Evolutionary conservation across 1,139 yeast species (phyloP), one percentile per base, ranked within the genome.

Genomic region (Zygosaccharomyces sapae): DNA sequence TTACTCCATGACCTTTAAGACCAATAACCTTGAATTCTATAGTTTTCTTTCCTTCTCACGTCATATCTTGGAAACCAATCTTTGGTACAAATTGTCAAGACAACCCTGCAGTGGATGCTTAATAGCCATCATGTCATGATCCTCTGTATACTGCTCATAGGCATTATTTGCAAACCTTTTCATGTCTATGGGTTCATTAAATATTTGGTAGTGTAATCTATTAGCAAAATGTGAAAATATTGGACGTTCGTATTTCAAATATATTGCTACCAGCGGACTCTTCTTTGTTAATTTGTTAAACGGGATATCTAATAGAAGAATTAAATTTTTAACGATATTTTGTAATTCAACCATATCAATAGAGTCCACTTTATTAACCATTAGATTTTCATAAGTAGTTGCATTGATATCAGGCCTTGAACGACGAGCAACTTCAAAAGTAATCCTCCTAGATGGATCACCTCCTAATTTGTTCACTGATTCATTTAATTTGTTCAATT

Each of bases 281-380:
- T 60, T 62, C 20, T 53, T 53, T 13, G 65, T 60, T 13, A 67
- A 44, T 43, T 60, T 59, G 16, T 59, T 47, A 27, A 58, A 55
- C 5, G 71, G 70, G 10, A 59, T 59, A 22, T 62, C 67, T 16
- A 67, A 54, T 16, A 59, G 49, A 13, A 65, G 51, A 2, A 66
- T 52, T 33, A 61, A 46, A 38, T 64, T 65, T 48, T 67, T 67
- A 20, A 67, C 53, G 2, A 60, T 47, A 46, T 68, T 68, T 41
- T 61, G 65, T 24, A 65, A 55, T 25, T 64, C 63, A 7, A 55
- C 55, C 35, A 57, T 46, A 35, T 53, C 54, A 39, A 62, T 45
- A 5, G 47, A 36, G 43, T 66, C 68, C 2, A 66, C 60, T 16
- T 49, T 44, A 29, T 53, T 58, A 52, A 66, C 52, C 52, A 58